Evolutionary conservation across 306 rosid species (phyloP).

Genomic region (Heteromeles arbutifolia): DNA sequence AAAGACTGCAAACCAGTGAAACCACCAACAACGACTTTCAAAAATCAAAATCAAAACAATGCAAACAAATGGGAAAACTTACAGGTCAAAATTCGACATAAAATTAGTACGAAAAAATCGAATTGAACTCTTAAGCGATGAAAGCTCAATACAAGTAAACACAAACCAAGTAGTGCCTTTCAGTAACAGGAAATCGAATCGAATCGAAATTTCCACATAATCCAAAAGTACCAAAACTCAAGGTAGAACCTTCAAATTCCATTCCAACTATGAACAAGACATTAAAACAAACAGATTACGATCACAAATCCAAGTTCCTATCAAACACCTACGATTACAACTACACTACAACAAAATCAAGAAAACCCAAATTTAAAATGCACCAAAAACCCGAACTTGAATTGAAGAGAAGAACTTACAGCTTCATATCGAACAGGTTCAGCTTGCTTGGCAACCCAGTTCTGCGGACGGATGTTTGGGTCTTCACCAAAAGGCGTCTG

Average conservation of each 20-base stretch:
- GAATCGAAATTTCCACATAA: background rate
- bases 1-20: slow-evolving; percentile 46
- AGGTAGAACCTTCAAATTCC: background rate
- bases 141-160: too few relatives aligned
- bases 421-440: slow-evolving; percentile 17
- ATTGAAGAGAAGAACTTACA: slow-evolving; percentile 12
- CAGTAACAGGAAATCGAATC: background rate
- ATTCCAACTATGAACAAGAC: background rate
- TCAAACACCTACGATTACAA: background rate
- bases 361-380: background rate
- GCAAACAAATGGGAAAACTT: background rate
- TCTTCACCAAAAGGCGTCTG: slow-evolving; percentile 16
- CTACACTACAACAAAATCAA: background rate
- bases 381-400: background rate
- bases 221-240: background rate
- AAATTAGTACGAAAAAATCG: background rate
- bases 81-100: background rate
- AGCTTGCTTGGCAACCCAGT: slow-evolving; percentile 22
- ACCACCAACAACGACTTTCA: background rate
- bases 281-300: background rate
- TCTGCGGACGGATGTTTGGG: slow-evolving; percentile 19
- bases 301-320: background rate
- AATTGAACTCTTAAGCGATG: background rate
- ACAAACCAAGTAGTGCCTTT: background rate
- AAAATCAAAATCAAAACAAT: background rate